Conservation (phyloP, 106 monocot species). For the Dactylorhiza incarnata region DNA sequence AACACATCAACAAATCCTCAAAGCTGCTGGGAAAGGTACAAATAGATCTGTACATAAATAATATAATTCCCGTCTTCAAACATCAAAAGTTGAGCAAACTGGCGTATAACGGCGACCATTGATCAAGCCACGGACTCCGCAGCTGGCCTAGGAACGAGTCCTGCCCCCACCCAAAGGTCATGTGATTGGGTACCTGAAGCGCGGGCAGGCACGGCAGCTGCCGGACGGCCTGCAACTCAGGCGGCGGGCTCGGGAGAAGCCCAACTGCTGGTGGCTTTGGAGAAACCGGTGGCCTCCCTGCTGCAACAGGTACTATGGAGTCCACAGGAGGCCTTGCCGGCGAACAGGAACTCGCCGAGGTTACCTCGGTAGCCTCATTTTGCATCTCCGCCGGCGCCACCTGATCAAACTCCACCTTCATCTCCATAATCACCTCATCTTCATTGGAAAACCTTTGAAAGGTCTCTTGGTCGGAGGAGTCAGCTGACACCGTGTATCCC, state of each 20-base stretch:
- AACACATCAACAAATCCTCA: too few relatives aligned
- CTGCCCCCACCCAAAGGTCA: constrained; percentile 33
- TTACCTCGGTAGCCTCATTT: background rate
- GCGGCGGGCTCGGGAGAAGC: background rate
- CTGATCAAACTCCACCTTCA: constrained; percentile 14
- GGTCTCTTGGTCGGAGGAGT: constrained; percentile 23
- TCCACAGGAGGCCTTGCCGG: background rate
- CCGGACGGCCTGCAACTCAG: background rate
- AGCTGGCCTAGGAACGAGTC: constrained; percentile 47
- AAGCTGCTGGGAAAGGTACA: too few relatives aligned
- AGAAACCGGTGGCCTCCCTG: background rate
- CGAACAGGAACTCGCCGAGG: background rate
- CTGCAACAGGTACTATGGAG: too few relatives aligned
- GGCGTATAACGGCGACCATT: constrained; percentile 38
- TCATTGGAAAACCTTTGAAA: constrained; percentile 10
- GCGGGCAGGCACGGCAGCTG: constrained; percentile 17
- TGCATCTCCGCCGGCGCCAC: background rate
- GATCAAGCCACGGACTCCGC: constrained; percentile 64
- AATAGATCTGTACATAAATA: too few relatives aligned
- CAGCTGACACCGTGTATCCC: background rate
- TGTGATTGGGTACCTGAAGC: constrained; percentile 28
- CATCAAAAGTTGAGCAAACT: constrained; percentile 43
- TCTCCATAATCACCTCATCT: background rate
- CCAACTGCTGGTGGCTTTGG: background rate
- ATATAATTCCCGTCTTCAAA: background rate